A percentile compares a stretch with the other conserved stretches of the same genome.
These are phyloP conservation scores for Didymella glomerata DNA, from an alignment of 2,329 filamentous ascomycete genomes.

Conservation along the genomic window DNA sequence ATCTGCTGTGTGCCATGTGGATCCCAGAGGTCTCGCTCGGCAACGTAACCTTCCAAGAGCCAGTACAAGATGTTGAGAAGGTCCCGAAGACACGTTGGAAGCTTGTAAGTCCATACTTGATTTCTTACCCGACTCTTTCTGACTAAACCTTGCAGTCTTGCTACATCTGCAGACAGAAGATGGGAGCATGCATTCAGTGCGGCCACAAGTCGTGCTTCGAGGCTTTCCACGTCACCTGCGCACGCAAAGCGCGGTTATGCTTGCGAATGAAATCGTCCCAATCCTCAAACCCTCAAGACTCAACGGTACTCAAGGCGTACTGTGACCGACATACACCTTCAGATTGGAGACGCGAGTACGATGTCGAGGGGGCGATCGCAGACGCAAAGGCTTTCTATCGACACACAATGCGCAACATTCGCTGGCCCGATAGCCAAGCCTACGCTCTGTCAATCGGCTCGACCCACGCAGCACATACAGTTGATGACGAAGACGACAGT, in stretches of 20 bases:
- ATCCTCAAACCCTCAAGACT: slow-evolving; percentile 78
- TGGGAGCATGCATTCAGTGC: slow-evolving; percentile 98
- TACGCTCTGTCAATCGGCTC: slow-evolving; percentile 83
- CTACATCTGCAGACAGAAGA: slow-evolving; percentile 96
- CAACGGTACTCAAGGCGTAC: slow-evolving; percentile 87
- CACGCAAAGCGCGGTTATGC: slow-evolving; percentile 84
- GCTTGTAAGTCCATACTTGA: slow-evolving; percentile 57
- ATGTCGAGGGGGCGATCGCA: slow-evolving; percentile 79
- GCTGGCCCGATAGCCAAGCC: slow-evolving; percentile 91
- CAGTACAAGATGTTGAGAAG: slow-evolving; percentile 97
- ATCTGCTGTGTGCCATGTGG: slow-evolving; percentile 97
- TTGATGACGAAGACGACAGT: slow-evolving; percentile 59
- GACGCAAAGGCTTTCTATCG: slow-evolving; percentile 91
- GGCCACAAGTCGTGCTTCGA: slow-evolving; percentile 97
- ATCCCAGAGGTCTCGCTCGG: slow-evolving; percentile 96
- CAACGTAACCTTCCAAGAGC: slow-evolving; percentile 97
- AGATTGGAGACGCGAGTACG: slow-evolving; percentile 87
- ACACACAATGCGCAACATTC: slow-evolving; percentile 83
- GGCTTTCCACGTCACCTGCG: slow-evolving; percentile 97
- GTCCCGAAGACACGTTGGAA: slow-evolving; percentile 96
- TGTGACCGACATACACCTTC: slow-evolving; percentile 93
- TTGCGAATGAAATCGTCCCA: slow-evolving; percentile 96
- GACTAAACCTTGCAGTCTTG: slow-evolving; percentile 63
- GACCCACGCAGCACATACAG: slow-evolving; percentile 64
- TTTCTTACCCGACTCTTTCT: slow-evolving; percentile 14